phyloP scores from a whole-genome alignment of 2,329 filamentous ascomycete genomes.

The Zelopaecilomyces penicillatus region DNA sequence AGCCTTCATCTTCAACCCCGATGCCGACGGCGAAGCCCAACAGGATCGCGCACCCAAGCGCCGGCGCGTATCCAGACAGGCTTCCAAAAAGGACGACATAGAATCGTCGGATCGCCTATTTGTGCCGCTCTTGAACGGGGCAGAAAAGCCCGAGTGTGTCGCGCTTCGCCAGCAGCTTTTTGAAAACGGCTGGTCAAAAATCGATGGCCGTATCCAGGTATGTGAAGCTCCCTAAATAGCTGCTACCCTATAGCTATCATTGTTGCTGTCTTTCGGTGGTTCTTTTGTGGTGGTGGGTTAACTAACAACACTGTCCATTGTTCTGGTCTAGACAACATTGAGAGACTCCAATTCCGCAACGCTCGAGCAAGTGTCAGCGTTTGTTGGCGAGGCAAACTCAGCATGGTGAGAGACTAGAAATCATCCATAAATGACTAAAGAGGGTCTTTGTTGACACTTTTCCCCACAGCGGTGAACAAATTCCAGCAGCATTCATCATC shows the following conservation, averaged over 20 bases:
- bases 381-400: conserved; percentile 36
- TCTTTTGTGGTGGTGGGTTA: too few species aligned
- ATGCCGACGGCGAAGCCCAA: conserved; percentile 25
- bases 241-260: background rate
- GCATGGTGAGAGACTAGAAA: conserved; percentile 19
- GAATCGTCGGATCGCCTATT: conserved; percentile 28
- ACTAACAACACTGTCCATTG: too few species aligned
- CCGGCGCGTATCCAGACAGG: conserved; percentile 42
- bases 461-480: conserved; percentile 32
- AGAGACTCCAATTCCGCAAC: conserved; percentile 54
- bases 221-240: background rate
- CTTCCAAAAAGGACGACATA: conserved; percentile 10
- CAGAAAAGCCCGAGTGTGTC: conserved; percentile 41
- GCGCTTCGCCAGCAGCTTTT: conserved; percentile 51
- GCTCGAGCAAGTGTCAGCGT: conserved; percentile 47
- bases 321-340: conserved; percentile 19
- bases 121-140: conserved; percentile 45
- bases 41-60: conserved; percentile 44
- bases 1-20: conserved; percentile 54
- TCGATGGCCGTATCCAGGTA: conserved; percentile 54
- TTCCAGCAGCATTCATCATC: conserved; percentile 64
- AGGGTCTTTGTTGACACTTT: background rate
- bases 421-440: background rate
- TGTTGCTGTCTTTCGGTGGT: too few species aligned
- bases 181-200: conserved; percentile 53